Evolutionary conservation across 805 yeast species (phyloP), one percentile per base, ranked within the genome.

Genomic region (Sugiyamaella valdiviana): DNA sequence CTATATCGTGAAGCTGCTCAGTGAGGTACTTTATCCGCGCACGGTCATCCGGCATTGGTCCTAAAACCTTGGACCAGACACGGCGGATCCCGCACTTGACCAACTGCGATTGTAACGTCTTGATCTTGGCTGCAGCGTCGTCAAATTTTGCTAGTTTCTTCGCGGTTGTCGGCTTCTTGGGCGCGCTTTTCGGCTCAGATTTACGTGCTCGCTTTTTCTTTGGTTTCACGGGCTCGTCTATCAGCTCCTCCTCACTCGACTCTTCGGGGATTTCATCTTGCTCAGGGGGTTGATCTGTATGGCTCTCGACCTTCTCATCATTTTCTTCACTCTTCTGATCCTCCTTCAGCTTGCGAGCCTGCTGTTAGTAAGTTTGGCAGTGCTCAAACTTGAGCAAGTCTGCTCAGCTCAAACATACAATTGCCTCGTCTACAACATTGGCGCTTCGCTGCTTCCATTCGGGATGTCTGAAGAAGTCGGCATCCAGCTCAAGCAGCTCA

Each of bases 11-110:
- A 45, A 60, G 44, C 32, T 57, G 48, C 14, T 44, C 29, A 37
- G 50, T 51, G 23, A 60, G 51, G 43, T 46, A 56, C 26, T 40
- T 36, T 17, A 56, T 50, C 36, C 57, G 45, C 24, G 46, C 59
- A n/a, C 45, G 46, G 43, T 50, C 56, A 6, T 50, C 52, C 7
- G 47, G 35, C 45, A 43, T 36, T 6, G 60, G 58, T 35, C 49
- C 60, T 3, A 60, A 45, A 17, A 51, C 48, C 29, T 51, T 51
- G 6, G 44, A 37, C 64, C 63, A 60, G 21, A 50, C 54, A 37
- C 57, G 58, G 5, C 62, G 56, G 6, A 60, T 56, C 15, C 63
- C 63, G 48, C 63, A 59, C 42, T 56, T 51, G 41, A 53, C 51
- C 37, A 60, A 42, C 49, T 60, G 58, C 5, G 59, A 50, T 41